These are phyloP conservation scores for Fraxinus floribunda DNA, from an alignment of 305 asterid species.

Conservation along the genomic window DNA sequence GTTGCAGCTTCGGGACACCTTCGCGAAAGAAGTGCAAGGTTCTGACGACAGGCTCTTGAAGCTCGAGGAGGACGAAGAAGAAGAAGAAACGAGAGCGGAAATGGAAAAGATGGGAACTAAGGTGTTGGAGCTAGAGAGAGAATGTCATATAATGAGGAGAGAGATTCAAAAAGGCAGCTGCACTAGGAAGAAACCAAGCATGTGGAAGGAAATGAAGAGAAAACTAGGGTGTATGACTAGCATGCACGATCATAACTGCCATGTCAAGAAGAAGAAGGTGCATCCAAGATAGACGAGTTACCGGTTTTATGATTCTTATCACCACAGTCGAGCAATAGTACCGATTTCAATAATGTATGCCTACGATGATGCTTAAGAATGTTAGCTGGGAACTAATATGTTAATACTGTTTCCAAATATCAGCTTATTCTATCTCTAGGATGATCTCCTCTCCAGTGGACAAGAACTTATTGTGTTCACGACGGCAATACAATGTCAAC, in stretches of 20 bases:
- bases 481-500: too few species aligned
- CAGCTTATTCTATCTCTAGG: background rate
- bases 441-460: background rate
- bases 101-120: constrained; percentile 68
- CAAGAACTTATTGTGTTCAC: background rate
- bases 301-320: background rate
- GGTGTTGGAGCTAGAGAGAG: constrained; percentile 64
- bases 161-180: constrained; percentile 41
- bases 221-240: constrained; percentile 63
- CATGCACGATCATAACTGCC: constrained; percentile 52
- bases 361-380: background rate
- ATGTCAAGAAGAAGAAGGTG: constrained; percentile 63
- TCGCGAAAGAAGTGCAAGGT: constrained; percentile 30
- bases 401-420: background rate
- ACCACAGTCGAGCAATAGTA: background rate
- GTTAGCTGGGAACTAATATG: background rate
- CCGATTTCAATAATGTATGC: background rate
- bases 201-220: constrained; percentile 93
- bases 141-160: constrained; percentile 56
- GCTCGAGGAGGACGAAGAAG: constrained; percentile 29
- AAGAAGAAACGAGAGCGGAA: constrained; percentile 43
- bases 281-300: constrained; percentile 38
- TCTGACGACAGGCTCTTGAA: constrained; percentile 9
- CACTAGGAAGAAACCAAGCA: constrained; percentile 33
- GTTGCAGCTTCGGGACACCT: constrained; percentile 51